A percentile compares a stretch with the other conserved stretches of the same genome.
Evolutionary conservation across 2,329 filamentous ascomycete species (phyloP).

Genomic region (Fonsecaea erecta): DNA sequence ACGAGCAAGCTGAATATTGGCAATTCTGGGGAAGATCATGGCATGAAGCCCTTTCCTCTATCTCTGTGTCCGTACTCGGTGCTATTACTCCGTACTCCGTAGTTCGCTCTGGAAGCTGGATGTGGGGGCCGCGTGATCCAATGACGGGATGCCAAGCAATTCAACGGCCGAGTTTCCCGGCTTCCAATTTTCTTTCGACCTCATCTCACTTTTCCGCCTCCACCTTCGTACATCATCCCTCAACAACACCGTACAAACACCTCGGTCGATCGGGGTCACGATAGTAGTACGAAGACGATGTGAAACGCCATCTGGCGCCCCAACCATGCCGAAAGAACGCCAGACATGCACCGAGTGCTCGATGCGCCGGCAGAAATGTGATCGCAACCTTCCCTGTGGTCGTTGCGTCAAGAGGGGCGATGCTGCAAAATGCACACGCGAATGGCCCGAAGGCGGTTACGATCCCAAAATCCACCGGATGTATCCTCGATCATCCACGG

Average conservation of each 20-base stretch:
- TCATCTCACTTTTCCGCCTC: conserved; percentile 15
- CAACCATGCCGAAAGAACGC: conserved; percentile 34
- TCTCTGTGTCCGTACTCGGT: neutral
- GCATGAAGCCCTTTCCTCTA: neutral
- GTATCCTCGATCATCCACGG: conserved; percentile 33
- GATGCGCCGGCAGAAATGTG: conserved; percentile 42
- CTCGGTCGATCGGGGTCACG: conserved; percentile 13
- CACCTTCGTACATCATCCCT: conserved; percentile 20
- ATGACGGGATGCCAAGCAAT: conserved; percentile 8
- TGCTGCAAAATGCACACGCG: conserved; percentile 43
- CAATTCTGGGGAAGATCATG: neutral
- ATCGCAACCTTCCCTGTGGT: conserved; percentile 48
- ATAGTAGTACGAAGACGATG: conserved; percentile 23
- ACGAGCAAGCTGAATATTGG: neutral
- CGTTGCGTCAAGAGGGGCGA: conserved; percentile 49
- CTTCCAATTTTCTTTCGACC: conserved; percentile 10
- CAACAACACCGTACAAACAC: conserved; percentile 19
- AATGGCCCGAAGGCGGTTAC: conserved; percentile 37
- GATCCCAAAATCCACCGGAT: conserved; percentile 36
- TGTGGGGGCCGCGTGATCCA: neutral
- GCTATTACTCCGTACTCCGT: too few relatives aligned
- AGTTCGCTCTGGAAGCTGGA: too few relatives aligned
- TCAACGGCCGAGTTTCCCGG: conserved; percentile 1
- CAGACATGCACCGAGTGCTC: conserved; percentile 39
- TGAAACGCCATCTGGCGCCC: neutral